Base-by-base conservation (phyloP, 2,329 filamentous ascomycete species). In the Geoglossum cookeanum region DNA sequence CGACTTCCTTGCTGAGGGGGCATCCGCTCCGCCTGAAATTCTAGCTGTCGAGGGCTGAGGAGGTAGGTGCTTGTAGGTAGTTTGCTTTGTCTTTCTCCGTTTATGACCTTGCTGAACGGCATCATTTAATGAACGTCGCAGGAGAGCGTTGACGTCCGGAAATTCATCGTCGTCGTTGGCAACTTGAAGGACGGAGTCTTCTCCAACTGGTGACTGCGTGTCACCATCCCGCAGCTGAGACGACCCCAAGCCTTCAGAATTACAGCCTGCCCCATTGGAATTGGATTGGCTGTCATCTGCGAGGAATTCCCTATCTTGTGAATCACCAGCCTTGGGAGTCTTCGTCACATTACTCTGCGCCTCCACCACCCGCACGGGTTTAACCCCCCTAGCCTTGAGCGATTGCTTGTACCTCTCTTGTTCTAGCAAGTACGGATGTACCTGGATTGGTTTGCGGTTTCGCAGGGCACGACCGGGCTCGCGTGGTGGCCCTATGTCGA, bases 341-440 rank as follows among this genome's bases (percentile, higher is more conserved):
- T 33, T 17, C 59, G 22, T 22, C n/a, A 37, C 30, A 17, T 55
- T 47, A 17, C 17, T 33, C 33, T 63, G 48, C 44, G 45, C 57
- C 33, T 61, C 63, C 57, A 60, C 62, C 55, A 69, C 64, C 17
- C 68, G 69, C 13, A 75, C 63, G 11, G 74, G 72, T 55, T 67
- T 69, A 7, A 75, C 51, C 1, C 74, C 73, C 55, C 71, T 62
- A 42, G 65, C 67, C 56, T 66, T 70, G 63, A 74, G 66, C 47
- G 67, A 67, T 37, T 61, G 66, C 49, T 67, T 65, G 60, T 75
- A 75, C 57, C 68, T 68, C 6, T 71, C 71, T 59, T 69, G 65
- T 60, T 76, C 74, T 15, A 74, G 61, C 0, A 69, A 63, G 58
- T 75, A 76, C 1, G 74, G 74, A 60, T 75, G 71, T 32, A 74